Conservation (phyloP, 1,284 basidiomycete genomes). For the Trichosporon sp. region DNA sequence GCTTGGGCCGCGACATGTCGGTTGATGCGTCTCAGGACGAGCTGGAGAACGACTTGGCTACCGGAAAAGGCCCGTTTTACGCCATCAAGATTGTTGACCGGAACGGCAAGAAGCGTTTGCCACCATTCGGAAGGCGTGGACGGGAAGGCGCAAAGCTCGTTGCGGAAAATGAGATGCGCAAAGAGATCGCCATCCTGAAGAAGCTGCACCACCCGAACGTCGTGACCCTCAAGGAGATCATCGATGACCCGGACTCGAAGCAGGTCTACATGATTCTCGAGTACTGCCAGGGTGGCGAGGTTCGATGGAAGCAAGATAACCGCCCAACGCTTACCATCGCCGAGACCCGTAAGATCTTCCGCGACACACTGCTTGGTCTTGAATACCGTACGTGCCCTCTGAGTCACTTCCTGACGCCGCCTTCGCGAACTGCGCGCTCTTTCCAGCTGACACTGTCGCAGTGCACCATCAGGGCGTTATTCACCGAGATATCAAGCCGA, state of each 20-base stretch:
- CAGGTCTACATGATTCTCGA: conserved; percentile 98
- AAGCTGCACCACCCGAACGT: conserved; percentile 90
- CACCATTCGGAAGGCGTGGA: conserved; percentile 31
- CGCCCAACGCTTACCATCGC: conserved; percentile 77
- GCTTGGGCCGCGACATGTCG: conserved; percentile 66
- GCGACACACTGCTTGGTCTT: conserved; percentile 89
- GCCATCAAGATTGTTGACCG: conserved; percentile 78
- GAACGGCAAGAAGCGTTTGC: conserved; percentile 62
- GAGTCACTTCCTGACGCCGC: not conserved
- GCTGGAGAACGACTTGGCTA: conserved; percentile 31
- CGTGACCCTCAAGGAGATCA: conserved; percentile 89
- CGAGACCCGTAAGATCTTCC: conserved; percentile 81
- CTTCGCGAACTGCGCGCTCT: not conserved
- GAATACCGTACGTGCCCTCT: conserved; percentile 64
- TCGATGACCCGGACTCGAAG: conserved; percentile 86
- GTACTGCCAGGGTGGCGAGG: conserved; percentile 90
- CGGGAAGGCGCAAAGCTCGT: conserved; percentile 62
- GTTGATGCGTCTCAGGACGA: conserved; percentile 34
- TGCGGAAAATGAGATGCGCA: conserved; percentile 61
- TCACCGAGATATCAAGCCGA: conserved; percentile 98
- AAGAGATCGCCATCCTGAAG: conserved; percentile 98
- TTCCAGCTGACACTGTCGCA: conserved; percentile 57
- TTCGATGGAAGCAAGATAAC: conserved; percentile 76
- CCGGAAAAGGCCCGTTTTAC: conserved; percentile 28
- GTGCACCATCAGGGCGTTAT: conserved; percentile 96